Conservation (phyloP, 176 grass and related monocot species). For the Hordeum marinum region DNA sequence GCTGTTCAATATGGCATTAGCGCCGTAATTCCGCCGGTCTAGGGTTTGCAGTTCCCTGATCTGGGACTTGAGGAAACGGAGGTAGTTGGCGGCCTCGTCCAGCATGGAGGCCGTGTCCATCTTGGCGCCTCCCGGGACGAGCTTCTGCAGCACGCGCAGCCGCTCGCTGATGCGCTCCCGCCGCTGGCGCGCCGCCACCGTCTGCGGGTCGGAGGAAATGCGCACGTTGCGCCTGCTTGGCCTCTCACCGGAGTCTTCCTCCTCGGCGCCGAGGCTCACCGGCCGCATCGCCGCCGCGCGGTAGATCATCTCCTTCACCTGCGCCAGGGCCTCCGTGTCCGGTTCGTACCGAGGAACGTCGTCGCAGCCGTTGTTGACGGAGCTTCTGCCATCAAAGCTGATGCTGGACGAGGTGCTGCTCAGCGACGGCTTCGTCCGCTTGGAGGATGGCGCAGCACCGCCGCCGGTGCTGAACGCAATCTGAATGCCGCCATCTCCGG, state of each 20-base stretch:
- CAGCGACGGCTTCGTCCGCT: constrained; percentile 33
- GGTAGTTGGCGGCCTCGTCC: constrained; percentile 83
- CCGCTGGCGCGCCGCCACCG: constrained; percentile 65
- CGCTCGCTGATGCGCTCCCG: constrained; percentile 76
- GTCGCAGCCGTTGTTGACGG: neutral
- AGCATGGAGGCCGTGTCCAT: constrained; percentile 95
- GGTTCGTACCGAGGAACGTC: constrained; percentile 40
- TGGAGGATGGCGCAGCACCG: neutral
- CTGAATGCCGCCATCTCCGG: constrained; percentile 39
- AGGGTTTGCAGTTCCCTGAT: constrained; percentile 72
- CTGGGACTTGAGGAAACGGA: constrained; percentile 75
- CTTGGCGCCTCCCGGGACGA: constrained; percentile 74
- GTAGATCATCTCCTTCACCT: constrained; percentile 92
- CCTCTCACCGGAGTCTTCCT: constrained; percentile 33
- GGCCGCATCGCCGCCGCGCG: constrained; percentile 67
- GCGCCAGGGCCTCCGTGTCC: constrained; percentile 75
- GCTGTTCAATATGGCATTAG: neutral
- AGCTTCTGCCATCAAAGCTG: constrained; percentile 44
- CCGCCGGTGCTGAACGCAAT: constrained; percentile 40
- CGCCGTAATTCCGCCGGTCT: constrained; percentile 34
- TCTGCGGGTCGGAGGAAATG: constrained; percentile 80
- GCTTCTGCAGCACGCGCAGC: constrained; percentile 70
- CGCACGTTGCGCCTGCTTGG: constrained; percentile 72
- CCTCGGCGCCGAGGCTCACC: constrained; percentile 37
- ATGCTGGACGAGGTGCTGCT: constrained; percentile 45